Percentiles rank a stretch among this genome's conserved stretches.
Conservation (phyloP, 164 flowering plant species). For the Vitis rupestris region DNA sequence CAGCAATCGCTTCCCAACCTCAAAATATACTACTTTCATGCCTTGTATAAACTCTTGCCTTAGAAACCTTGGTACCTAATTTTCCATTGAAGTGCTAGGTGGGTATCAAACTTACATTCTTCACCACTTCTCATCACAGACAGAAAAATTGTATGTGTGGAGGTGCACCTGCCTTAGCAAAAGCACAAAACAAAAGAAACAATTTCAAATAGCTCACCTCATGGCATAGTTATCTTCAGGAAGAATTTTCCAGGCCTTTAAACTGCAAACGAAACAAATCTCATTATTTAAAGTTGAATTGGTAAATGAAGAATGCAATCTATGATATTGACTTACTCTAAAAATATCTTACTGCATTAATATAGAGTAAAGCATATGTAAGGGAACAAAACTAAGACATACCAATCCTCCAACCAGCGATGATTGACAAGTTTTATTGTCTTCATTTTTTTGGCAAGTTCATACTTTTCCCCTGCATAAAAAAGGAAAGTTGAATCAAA, state of each 20-base stretch:
- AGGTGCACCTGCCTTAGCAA: neutral
- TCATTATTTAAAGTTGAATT: neutral
- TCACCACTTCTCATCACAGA: too few relatives aligned
- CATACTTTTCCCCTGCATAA: conserved; percentile 84
- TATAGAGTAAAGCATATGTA: neutral
- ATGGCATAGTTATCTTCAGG: conserved; percentile 69
- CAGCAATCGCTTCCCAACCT: too few relatives aligned
- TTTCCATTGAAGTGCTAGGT: too few relatives aligned
- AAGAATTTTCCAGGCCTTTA: conserved; percentile 80
- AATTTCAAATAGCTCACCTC: conserved; percentile 47
- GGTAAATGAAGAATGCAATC: conserved; percentile 2
- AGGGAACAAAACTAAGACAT: conserved; percentile 11
- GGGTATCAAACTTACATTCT: too few relatives aligned
- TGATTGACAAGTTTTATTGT: conserved; percentile 85
- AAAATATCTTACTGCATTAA: too few relatives aligned
- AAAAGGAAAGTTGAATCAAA: conserved; percentile 1
- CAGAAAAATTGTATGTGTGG: neutral
- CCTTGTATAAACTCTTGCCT: too few relatives aligned
- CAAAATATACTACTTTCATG: too few relatives aligned
- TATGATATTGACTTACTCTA: neutral
- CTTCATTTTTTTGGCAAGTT: conserved; percentile 74
- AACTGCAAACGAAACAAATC: conserved; percentile 45
- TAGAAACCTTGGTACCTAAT: too few relatives aligned
- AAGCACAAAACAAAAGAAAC: neutral
- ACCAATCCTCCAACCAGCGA: conserved; percentile 97